Conservation (phyloP, 495 filamentous ascomycete genomes). For the Hyphodiscus hymeniophilus region DNA sequence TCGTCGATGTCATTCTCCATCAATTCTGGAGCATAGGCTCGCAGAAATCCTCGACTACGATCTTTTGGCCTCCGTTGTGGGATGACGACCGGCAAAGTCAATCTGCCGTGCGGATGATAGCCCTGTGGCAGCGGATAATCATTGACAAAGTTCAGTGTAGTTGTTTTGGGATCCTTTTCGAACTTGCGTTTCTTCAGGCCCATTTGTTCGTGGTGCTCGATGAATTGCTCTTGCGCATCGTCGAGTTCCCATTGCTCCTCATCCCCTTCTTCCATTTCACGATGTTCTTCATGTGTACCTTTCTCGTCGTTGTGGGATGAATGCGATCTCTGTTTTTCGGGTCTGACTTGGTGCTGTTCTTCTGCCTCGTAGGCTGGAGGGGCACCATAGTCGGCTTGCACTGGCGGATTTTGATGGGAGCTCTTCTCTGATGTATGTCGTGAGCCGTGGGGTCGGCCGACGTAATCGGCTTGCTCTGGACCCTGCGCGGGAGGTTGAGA, state of each 20-base stretch:
- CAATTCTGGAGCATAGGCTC: conserved; percentile 42
- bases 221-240: conserved; percentile 33
- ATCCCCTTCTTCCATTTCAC: conserved; percentile 13
- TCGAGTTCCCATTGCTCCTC: conserved; percentile 43
- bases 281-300: conserved; percentile 2
- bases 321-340: too few relatives aligned
- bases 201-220: background rate
- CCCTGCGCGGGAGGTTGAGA: too few relatives aligned
- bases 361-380: background rate
- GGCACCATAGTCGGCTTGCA: conserved; percentile 3
- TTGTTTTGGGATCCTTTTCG: conserved; percentile 5
- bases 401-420: conserved; percentile 12
- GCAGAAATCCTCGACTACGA: conserved; percentile 33
- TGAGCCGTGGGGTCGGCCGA: background rate
- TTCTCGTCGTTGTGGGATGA: conserved; percentile 10
- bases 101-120: conserved; percentile 25
- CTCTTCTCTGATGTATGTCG: too few relatives aligned
- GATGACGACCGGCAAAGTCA: conserved; percentile 35
- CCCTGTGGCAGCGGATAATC: conserved; percentile 35
- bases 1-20: conserved; percentile 39
- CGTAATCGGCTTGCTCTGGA: background rate
- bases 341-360: too few relatives aligned
- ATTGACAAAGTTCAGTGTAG: conserved; percentile 23
- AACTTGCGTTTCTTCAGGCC: background rate
- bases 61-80: conserved; percentile 38